A percentile compares a stretch with the other conserved stretches of the same genome.
These are phyloP conservation scores for Epichloe elymi DNA, from an alignment of 2,329 filamentous ascomycete species.

Conservation along the genomic window DNA sequence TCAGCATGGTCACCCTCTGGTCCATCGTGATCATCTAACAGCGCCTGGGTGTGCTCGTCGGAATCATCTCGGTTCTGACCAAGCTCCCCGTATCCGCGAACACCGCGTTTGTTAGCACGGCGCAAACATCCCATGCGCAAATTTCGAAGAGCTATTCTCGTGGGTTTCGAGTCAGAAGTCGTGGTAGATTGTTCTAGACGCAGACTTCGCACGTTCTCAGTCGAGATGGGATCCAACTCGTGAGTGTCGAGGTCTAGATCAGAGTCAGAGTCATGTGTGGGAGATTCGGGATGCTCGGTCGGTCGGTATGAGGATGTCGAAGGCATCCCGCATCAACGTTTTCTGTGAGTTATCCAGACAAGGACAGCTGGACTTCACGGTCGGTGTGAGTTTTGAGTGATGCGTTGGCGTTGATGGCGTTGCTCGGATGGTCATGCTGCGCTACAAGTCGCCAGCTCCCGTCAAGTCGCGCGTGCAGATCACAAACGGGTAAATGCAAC, in stretches of 20 bases:
- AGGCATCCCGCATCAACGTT: constrained; percentile 38
- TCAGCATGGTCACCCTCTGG: constrained; percentile 51
- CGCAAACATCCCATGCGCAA: constrained; percentile 53
- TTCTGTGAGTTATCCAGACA: background rate
- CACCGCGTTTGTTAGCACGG: constrained; percentile 38
- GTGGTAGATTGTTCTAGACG: constrained; percentile 15
- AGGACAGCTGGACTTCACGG: constrained; percentile 6
- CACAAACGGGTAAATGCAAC: constrained; percentile 5
- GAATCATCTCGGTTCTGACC: constrained; percentile 41
- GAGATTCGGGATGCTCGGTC: constrained; percentile 51
- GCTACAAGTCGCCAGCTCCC: constrained; percentile 1
- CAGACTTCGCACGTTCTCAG: constrained; percentile 20
- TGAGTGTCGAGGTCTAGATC: constrained; percentile 62
- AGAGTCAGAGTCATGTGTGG: constrained; percentile 58
- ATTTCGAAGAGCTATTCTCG: constrained; percentile 57
- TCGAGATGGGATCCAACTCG: constrained; percentile 58
- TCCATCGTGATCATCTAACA: constrained; percentile 51
- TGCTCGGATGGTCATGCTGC: constrained; percentile 11
- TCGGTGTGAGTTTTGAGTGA: constrained; percentile 7
- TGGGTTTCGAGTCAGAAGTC: constrained; percentile 36
- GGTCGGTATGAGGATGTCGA: constrained; percentile 36
- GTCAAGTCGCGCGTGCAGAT: background rate
- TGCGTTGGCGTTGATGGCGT: constrained; percentile 8
- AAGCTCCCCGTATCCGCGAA: constrained; percentile 46
- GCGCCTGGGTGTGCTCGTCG: constrained; percentile 52